Evolutionary conservation across 2,329 filamentous ascomycete species (phyloP).

Genomic region (Talaromyces sp.): DNA sequence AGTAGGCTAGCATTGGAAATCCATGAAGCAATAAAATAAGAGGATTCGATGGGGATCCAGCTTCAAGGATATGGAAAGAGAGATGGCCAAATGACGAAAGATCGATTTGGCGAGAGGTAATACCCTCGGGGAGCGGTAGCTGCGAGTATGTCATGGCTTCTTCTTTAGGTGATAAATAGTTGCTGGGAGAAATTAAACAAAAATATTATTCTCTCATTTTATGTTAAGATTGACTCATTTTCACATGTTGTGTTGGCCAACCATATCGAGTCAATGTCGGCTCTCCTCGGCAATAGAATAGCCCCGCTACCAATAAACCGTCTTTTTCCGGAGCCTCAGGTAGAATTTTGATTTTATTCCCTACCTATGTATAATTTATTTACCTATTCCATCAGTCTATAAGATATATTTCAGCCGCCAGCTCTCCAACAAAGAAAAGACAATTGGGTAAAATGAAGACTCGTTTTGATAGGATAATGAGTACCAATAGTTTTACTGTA

Average conservation of each 20-base stretch:
- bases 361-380: background rate
- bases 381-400: background rate
- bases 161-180: background rate
- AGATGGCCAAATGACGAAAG: constrained; percentile 48
- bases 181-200: background rate
- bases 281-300: background rate
- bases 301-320: background rate
- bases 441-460: background rate
- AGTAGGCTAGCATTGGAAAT: constrained; percentile 65
- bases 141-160: constrained; percentile 14
- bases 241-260: background rate
- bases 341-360: background rate
- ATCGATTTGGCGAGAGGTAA: constrained; percentile 54
- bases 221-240: background rate
- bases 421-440: background rate
- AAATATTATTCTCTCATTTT: background rate
- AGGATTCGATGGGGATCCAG: constrained; percentile 47
- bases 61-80: constrained; percentile 58
- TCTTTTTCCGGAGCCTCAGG: background rate
- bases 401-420: background rate
- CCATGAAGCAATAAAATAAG: constrained; percentile 61
- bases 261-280: background rate
- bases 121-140: constrained; percentile 47
- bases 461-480: background rate
- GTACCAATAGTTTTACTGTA: background rate